phyloP scores from a whole-genome alignment of 2,329 filamentous ascomycete species.

The Stemphylium beticola region DNA sequence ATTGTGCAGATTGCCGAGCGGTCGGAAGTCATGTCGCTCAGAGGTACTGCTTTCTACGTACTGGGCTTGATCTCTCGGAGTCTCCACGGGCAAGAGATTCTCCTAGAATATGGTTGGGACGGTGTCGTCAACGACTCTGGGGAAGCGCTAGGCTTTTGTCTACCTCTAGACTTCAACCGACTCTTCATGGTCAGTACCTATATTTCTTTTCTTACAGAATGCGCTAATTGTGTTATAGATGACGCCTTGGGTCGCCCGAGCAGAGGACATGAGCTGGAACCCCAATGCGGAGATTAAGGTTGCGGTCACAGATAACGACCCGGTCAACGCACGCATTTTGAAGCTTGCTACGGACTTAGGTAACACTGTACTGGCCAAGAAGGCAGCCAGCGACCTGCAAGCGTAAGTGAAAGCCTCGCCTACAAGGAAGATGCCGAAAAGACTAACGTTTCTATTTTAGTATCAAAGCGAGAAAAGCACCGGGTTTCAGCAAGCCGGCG shows the following conservation, averaged over 20 bases:
- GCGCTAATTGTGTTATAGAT: conserved; percentile 41
- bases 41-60: conserved; percentile 96
- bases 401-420: conserved; percentile 49
- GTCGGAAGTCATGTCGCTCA: conserved; percentile 88
- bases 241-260: conserved; percentile 45
- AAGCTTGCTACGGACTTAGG: conserved; percentile 86
- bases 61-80: conserved; percentile 91
- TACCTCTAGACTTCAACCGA: conserved; percentile 78
- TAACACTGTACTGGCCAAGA: conserved; percentile 91
- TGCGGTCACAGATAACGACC: conserved; percentile 66
- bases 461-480: conserved; percentile 75
- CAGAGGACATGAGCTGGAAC: conserved; percentile 40
- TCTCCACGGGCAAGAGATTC: conserved; percentile 87
- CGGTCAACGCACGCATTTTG: conserved; percentile 74
- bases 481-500: conserved; percentile 74
- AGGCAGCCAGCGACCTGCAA: conserved; percentile 80
- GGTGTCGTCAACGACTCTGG: conserved; percentile 85
- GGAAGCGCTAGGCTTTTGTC: conserved; percentile 82
- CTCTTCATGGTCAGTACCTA: conserved; percentile 70
- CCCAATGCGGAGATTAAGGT: conserved; percentile 55
- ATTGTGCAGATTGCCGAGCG: conserved; percentile 88
- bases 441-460: conserved; percentile 52
- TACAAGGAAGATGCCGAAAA: not conserved
- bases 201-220: not conserved
- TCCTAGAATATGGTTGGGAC: conserved; percentile 91